A percentile compares a stretch with the other conserved stretches of the same genome.
Evolutionary conservation across 305 asterid species (phyloP).

Genomic region (Fraxinus paxiana): DNA sequence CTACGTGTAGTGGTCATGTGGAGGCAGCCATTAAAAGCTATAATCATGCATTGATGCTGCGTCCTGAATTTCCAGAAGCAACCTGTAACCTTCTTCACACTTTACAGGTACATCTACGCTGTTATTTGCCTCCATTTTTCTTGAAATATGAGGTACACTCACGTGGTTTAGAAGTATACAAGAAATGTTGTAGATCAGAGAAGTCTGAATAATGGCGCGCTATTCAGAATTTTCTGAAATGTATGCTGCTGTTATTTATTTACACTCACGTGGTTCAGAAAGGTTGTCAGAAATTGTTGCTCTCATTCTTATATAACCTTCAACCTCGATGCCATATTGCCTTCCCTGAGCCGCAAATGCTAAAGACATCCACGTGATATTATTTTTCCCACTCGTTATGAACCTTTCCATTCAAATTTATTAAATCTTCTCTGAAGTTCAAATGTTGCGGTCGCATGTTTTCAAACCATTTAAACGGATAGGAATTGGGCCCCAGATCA

Average conservation of each 20-base stretch:
- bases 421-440: not conserved
- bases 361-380: not conserved
- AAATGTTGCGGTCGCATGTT: not conserved
- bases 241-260: not conserved
- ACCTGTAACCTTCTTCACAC: conserved; percentile 99
- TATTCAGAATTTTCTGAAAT: not conserved
- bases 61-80: conserved; percentile 97
- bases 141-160: conserved; percentile 1
- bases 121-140: not conserved
- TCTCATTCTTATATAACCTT: not conserved
- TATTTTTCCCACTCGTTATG: not conserved
- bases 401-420: not conserved
- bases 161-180: not conserved
- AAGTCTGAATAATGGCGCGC: not conserved
- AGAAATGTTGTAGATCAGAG: not conserved
- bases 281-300: not conserved
- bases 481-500: not conserved
- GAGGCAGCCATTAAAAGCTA: conserved; percentile 97
- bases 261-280: not conserved
- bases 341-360: not conserved
- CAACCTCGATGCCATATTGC: not conserved
- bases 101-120: conserved; percentile 55
- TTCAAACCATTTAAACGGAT: not conserved
- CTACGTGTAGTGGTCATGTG: conserved; percentile 63
- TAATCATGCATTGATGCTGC: conserved; percentile 73